Evolutionary conservation across 768 basidiomycete genomes (phyloP).

Genomic region (Infundibulicybe gibba): DNA sequence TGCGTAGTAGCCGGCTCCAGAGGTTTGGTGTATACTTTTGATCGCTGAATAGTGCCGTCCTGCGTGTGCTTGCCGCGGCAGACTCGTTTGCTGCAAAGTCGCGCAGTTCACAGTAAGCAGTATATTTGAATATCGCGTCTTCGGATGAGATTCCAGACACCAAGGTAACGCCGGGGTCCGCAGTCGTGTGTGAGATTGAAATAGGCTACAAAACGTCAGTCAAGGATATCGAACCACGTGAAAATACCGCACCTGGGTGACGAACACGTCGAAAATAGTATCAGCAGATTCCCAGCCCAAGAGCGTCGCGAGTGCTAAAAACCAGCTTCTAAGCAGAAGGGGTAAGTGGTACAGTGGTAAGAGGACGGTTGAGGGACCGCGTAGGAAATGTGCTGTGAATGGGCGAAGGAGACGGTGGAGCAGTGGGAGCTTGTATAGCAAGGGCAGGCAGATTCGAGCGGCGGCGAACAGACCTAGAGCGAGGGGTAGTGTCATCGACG

Average conservation of each 20-base stretch:
- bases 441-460: slow-evolving; percentile 43
- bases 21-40: slow-evolving; percentile 61
- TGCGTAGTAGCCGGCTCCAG: slow-evolving; percentile 60
- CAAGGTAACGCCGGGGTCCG: slow-evolving; percentile 53
- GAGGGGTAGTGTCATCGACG: slow-evolving; percentile 29
- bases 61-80: slow-evolving; percentile 34
- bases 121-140: slow-evolving; percentile 51
- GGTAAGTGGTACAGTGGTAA: slow-evolving; percentile 44
- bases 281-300: slow-evolving; percentile 64
- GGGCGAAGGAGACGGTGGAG: slow-evolving; percentile 50
- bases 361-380: slow-evolving; percentile 49
- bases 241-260: slow-evolving; percentile 47
- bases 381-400: slow-evolving; percentile 60
- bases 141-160: slow-evolving; percentile 61
- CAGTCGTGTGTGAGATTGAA: slow-evolving; percentile 35
- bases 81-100: slow-evolving; percentile 44
- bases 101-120: slow-evolving; percentile 64
- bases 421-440: slow-evolving; percentile 53
- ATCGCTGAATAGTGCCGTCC: slow-evolving; percentile 62
- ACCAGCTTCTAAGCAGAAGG: slow-evolving; percentile 45
- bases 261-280: slow-evolving; percentile 52
- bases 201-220: slow-evolving; percentile 35
- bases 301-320: slow-evolving; percentile 47
- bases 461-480: slow-evolving; percentile 46
- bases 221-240: not conserved